A percentile compares a stretch with the other conserved stretches of the same genome.
phyloP scores from a whole-genome alignment of 176 grass and related monocot genomes.

The Guadua angustifolia region DNA sequence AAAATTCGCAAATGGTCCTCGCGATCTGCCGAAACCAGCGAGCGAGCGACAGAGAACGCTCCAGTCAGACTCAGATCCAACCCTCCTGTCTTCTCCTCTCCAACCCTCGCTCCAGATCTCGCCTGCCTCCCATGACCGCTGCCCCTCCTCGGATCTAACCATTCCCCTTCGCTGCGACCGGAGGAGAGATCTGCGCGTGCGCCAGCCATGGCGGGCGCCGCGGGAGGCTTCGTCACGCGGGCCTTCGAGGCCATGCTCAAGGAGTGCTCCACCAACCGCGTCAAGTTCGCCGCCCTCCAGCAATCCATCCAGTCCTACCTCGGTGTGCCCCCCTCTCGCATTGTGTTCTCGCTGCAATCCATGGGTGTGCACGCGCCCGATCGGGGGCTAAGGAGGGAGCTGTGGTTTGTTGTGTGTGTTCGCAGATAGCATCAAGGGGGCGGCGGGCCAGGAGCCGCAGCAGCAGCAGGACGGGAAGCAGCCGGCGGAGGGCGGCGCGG shows the following conservation, averaged over 20 bases:
- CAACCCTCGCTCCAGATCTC: constrained; percentile 47
- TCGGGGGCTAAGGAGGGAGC: constrained; percentile 27
- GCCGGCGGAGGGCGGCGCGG: constrained; percentile 19
- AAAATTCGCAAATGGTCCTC: constrained; percentile 37
- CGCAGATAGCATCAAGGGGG: constrained; percentile 88
- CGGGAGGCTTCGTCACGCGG: constrained; percentile 89
- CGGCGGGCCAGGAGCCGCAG: constrained; percentile 24
- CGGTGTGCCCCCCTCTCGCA: constrained; percentile 56
- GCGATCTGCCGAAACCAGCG: constrained; percentile 41
- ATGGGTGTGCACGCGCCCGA: neutral
- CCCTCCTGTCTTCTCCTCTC: constrained; percentile 9
- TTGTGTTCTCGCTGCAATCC: constrained; percentile 29
- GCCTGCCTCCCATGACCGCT: constrained; percentile 41
- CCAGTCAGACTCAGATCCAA: constrained; percentile 40
- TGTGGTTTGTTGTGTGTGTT: constrained; percentile 21
- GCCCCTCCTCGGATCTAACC: constrained; percentile 61
- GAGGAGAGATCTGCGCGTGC: constrained; percentile 48
- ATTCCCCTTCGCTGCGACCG: constrained; percentile 48
- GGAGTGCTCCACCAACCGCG: constrained; percentile 93
- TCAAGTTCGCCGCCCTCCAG: constrained; percentile 83
- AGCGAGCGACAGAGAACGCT: constrained; percentile 32
- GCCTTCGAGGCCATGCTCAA: constrained; percentile 99
- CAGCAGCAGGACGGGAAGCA: constrained; percentile 21
- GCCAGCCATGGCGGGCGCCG: constrained; percentile 86
- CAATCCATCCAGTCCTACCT: constrained; percentile 87